Base-by-base conservation (phyloP, 164 flowering plant genomes). In the grape (Vitis vinifera) region DNA sequence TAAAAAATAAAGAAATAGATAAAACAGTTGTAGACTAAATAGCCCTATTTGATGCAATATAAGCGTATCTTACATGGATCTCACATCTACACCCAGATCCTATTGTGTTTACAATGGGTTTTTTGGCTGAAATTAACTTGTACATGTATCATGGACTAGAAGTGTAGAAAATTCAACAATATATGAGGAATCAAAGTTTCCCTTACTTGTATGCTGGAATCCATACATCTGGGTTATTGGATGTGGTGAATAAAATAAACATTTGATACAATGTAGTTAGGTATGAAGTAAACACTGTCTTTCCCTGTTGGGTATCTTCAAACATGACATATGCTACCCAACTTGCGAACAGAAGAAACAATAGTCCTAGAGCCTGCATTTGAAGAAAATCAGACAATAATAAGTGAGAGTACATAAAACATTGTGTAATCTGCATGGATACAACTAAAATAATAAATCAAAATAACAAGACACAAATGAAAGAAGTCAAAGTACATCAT, bases 171-270 rank as follows among this genome's bases (percentile, higher is more conserved):
- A 52, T 19, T 30, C 2, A 19, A 73, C 11, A 73, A 52, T 8
- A 19, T 31, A 50, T 52, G 31, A 68, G 14, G 5, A 58, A 15
- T 37, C 51, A 72, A 71, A 53, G 27, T n/a, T 23, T 12, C 9
- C 74, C 94, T 87, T 85, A 94, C 98, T 92, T 95, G 89, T 92
- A 95, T 55, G 97, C 98, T 62, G 97, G 98, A 79, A 94, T 88
- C 99, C 99, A 94, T 17, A 88, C 97, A 87, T 94, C 95, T 30
- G 99, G 99, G 73, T 91, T 92, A 88, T 94, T 94, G 76, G 99
- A 88, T 44, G 99, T 94, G 61, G 99, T 92, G 76, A 91, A 95
- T 59, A 95, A 79, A 77, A 95, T 75, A 83, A 95, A 86, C 98
- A 95, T 91, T 70, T 92, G 89, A 81, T 95, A 92, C 66, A 91